Evolutionary conservation across 2,329 filamentous ascomycete genomes (phyloP).

Genomic region (Clonostachys rosea): DNA sequence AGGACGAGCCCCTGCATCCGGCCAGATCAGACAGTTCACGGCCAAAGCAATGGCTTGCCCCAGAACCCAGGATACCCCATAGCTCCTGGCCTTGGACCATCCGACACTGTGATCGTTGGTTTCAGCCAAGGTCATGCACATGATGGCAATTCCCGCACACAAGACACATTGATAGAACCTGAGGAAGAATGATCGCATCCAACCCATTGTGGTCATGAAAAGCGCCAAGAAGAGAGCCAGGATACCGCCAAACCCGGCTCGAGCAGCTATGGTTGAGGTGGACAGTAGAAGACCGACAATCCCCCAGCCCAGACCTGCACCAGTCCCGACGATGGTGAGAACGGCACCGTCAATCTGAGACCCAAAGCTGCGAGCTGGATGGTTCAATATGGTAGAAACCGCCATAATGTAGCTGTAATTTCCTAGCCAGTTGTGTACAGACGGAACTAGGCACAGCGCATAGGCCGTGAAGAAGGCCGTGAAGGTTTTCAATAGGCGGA

Average conservation of each 20-base stretch:
- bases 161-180: conserved; percentile 51
- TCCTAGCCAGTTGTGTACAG: conserved; percentile 43
- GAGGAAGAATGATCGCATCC: conserved; percentile 49
- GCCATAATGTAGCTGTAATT: conserved; percentile 50
- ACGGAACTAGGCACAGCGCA: conserved; percentile 46
- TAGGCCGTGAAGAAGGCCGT: conserved; percentile 54
- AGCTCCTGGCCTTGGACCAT: conserved; percentile 46
- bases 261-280: conserved; percentile 38
- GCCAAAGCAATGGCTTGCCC: conserved; percentile 48
- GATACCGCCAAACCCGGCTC: conserved; percentile 46
- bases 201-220: conserved; percentile 46
- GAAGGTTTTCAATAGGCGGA: conserved; percentile 47
- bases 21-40: conserved; percentile 41
- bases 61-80: conserved; percentile 49
- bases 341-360: conserved; percentile 52
- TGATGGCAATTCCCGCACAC: conserved; percentile 49
- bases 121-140: conserved; percentile 47
- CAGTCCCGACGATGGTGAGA: conserved; percentile 47
- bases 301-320: conserved; percentile 50
- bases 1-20: conserved; percentile 50
- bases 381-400: conserved; percentile 53
- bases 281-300: conserved; percentile 48
- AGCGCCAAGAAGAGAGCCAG: conserved; percentile 49
- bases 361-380: conserved; percentile 49
- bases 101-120: conserved; percentile 31